Evolutionary conservation across 208 protist genomes (phyloP).

Genomic region (Leishmania guyanensis): DNA sequence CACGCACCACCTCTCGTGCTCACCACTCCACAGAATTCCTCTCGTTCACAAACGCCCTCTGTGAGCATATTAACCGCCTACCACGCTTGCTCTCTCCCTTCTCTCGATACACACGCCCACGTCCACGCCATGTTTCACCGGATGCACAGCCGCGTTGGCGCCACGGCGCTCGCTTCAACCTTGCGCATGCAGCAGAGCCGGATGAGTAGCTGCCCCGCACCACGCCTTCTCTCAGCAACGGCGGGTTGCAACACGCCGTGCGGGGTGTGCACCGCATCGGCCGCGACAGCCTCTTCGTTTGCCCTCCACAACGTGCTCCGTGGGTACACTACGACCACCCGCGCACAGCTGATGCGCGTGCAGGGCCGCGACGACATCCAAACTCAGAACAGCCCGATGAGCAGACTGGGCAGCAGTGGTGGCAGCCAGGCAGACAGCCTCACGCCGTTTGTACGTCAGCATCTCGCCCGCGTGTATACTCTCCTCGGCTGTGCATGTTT

Average conservation of each 20-base stretch:
- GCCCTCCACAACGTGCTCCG: conserved; percentile 19
- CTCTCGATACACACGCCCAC: not conserved
- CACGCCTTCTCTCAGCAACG: not conserved
- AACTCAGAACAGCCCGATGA: conserved; percentile 46
- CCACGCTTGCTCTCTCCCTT: not conserved
- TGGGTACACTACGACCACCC: conserved; percentile 19
- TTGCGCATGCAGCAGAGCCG: conserved; percentile 12
- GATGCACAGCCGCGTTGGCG: conserved; percentile 16
- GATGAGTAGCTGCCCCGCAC: not conserved
- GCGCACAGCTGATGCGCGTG: conserved; percentile 32
- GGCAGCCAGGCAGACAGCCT: conserved; percentile 72
- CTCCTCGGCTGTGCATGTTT: conserved; percentile 59
- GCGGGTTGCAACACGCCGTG: not conserved
- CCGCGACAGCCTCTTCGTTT: not conserved
- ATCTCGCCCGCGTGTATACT: conserved; percentile 84
- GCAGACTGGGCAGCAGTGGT: conserved; percentile 39
- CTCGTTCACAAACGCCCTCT: not conserved
- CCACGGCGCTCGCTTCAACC: conserved; percentile 16
- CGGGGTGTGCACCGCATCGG: not conserved
- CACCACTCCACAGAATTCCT: not conserved
- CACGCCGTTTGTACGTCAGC: conserved; percentile 79
- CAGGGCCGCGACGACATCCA: conserved; percentile 46
- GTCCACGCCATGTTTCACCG: conserved; percentile 14
- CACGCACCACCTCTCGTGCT: not conserved
- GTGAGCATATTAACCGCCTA: not conserved